These are phyloP conservation scores for Groenewaldozyma tartarivorans DNA, from an alignment of 805 yeast species.

Conservation along the genomic window DNA sequence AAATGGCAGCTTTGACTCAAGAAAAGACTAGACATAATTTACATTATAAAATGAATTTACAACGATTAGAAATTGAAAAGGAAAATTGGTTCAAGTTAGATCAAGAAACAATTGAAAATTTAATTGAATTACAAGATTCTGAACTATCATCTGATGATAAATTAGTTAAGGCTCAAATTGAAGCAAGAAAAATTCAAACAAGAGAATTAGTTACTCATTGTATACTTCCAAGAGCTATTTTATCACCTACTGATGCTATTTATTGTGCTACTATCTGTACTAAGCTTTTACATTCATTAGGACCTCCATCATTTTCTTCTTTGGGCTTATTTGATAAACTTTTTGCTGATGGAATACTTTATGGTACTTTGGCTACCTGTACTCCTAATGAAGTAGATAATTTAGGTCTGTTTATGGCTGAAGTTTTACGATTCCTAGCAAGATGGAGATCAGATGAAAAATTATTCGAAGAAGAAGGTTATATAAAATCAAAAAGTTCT, in stretches of 20 bases:
- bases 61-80: slow-evolving; percentile 24
- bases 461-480: slow-evolving; percentile 19
- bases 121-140: no score
- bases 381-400: slow-evolving; percentile 77
- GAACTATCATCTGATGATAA: slow-evolving; percentile 3
- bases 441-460: slow-evolving; percentile 33
- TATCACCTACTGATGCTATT: slow-evolving; percentile 76
- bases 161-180: neutral
- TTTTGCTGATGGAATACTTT: slow-evolving; percentile 39
- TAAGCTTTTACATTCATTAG: slow-evolving; percentile 37
- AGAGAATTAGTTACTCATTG: slow-evolving; percentile 49
- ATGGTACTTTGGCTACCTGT: slow-evolving; percentile 54
- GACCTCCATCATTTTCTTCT: slow-evolving; percentile 32
- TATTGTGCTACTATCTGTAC: slow-evolving; percentile 51
- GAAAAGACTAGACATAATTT: slow-evolving; percentile 39
- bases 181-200: slow-evolving; percentile 12
- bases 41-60: slow-evolving; percentile 29
- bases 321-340: slow-evolving; percentile 36
- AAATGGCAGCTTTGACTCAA: slow-evolving; percentile 6
- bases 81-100: slow-evolving; percentile 22
- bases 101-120: slow-evolving; percentile 5
- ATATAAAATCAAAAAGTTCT: neutral
- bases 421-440: slow-evolving; percentile 40
- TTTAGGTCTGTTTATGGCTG: slow-evolving; percentile 62
- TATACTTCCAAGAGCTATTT: slow-evolving; percentile 64